Base-by-base conservation (phyloP, 768 basidiomycete species). In the Cystobasidium tubakii region DNA sequence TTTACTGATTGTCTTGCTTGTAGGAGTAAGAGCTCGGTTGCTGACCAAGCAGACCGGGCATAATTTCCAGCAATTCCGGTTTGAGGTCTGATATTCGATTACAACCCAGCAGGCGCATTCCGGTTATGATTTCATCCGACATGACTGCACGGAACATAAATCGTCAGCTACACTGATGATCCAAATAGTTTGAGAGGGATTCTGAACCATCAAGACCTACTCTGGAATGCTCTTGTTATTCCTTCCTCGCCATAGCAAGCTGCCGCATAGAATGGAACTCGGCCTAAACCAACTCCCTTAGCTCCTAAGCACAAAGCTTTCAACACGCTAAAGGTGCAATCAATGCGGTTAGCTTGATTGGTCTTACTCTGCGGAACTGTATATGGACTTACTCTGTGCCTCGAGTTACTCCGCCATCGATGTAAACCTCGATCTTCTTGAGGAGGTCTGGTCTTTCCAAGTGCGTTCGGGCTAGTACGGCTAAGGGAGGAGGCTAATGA, bases 231-330 rank as follows among this genome's bases (percentile, higher is more conserved):
- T 34, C 57, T 27, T 29, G 57, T 60, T 4, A 60, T 34, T 3
- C 57, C 57, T 31, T 60, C 57, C 13, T 60, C 57, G 57, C 57
- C 57, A 31, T 60, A 60, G 27, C 57, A 60, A 12, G 57, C 57
- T 34, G 25, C 29, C 29, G 57, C 57, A 21, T 60, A 60, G 33
- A 60, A 60, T 6, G 57, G 57, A 29, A 60, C 57, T 27, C 57
- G 25, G 57, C 57, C 57, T 60, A 60, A 25, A 60, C 57, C 57
- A 15, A 60, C 57, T 29, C 57, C 57, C 33, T 60, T 60, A 4
- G 57, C 57, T 60, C 57, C 57, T 25, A 60, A 60, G 21, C 57
- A 60, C 25, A 60, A 21, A 27, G 57, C 57, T 21, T 60, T 60
- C 29, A 60, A 34, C 6, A 60, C 57, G 33, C 57, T 60, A 29